Base-by-base conservation (phyloP, 139 green algal genomes). In the Volvox africanus region DNA sequence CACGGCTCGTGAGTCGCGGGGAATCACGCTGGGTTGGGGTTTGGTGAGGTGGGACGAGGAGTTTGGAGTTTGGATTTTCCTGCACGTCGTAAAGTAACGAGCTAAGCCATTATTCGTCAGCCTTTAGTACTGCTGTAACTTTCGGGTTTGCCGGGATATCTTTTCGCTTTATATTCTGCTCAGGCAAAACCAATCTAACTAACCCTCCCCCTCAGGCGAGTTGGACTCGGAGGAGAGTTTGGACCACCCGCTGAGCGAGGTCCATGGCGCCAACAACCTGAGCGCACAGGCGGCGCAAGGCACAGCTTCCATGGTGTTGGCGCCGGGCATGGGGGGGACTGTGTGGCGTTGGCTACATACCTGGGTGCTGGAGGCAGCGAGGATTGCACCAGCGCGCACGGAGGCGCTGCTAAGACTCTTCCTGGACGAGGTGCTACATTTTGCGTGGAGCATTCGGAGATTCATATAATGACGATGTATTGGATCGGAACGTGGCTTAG, bases 401-500 rank as follows among this genome's bases (percentile, higher is more conserved):
- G 89, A 94, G 79, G 92, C 92, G 3, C 80, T 94, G 68, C 88
- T 94, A 36, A 88, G 92, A 80, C 88, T 92, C 78, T 94, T 94
- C 92, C 35, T 94, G 55, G 85, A 79, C 16, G 24, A 92, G 85
- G 85, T 89, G 68, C 28, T 65, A 36, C 2, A 14, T 5, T 55
- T 55, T 55, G 5, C 44, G 44, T 55, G 44, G 44, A 55, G 44
- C 44, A 55, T 55, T 14, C 44, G 44, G 44, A 55, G n/a, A n/a
- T n/a, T n/a, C n/a, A n/a, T n/a, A n/a, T 55, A 55, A 14, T 5
- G 44, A 55, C 44, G 5, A 55, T 55, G 44, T 55, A 55, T 55
- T 55, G 44, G 44, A 9, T 55, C 5, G 44, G 44, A 9, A 55
- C 5, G 44, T 9, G 44, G 44, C 44, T 55, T 5, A 9, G 44